Evolutionary conservation across 2,329 filamentous ascomycete genomes (phyloP), one percentile per base, ranked within the genome.

Genomic region (Parastagonospora avenae): DNA sequence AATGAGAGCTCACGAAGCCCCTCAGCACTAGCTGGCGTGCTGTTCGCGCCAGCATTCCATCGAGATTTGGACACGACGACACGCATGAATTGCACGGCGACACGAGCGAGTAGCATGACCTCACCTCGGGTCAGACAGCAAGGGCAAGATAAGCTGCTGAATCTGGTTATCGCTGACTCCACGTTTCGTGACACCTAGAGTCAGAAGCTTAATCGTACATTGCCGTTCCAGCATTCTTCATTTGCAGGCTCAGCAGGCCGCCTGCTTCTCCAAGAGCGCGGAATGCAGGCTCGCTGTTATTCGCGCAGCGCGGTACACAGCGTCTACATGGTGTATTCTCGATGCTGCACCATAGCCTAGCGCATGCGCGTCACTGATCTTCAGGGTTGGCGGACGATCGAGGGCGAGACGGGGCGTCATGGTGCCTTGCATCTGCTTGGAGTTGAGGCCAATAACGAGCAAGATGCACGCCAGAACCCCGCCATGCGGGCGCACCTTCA

Each of bases 341-440:
- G 57, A 55, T 50, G 36, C 47, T 57, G 52, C 49, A 54, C 41
- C 46, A 42, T 39, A 27, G 30, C 27, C 16, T 54, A 60, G 57
- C 46, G 47, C 40, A 52, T 57, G 47, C 47, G 35, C 46, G 40
- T 41, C 48, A 43, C 40, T 46, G 38, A 48, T 59, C 46, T 43
- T 49, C 49, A 49, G 46, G 46, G 50, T 37, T 47, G 32, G 35
- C 37, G 33, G 41, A 30, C 24, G 50, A 42, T 48, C 39, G 33
- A 40, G 24, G 35, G 24, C 16, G 44, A 39, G 12, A 52, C 41
- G 48, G 48, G 48, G 39, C 28, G 38, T 31, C 39, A 41, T 37
- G 14, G 47, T 49, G 45, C 45, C 47, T 56, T 53, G 45, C 52
- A 43, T 45, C 41, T 32, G 42, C 39, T 47, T 41, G 35, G 32